Evolutionary conservation across 345 rosid species (phyloP).

Genomic region (Noccaea bulbosa): DNA sequence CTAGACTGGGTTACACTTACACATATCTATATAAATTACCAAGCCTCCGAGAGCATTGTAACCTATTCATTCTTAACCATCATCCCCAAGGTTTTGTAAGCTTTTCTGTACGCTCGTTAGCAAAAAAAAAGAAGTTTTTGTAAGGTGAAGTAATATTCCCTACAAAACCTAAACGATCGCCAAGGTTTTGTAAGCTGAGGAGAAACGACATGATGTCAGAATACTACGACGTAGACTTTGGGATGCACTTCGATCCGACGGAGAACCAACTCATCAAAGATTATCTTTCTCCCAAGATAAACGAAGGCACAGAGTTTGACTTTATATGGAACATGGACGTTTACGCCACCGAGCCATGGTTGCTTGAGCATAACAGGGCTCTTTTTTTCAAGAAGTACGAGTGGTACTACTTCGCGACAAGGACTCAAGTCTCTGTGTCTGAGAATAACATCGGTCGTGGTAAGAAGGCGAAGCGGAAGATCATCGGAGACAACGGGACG

Average conservation of each 20-base stretch:
- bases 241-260: neutral
- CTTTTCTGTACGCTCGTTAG: no score
- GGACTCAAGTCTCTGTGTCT: neutral
- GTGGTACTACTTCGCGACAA: conserved; percentile 6
- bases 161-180: no score
- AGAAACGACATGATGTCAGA: neutral
- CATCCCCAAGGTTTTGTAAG: no score
- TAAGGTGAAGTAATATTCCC: no score
- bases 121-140: no score
- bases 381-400: neutral
- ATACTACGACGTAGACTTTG: neutral
- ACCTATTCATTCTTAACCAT: no score
- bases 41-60: no score
- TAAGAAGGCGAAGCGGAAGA: neutral
- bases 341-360: conserved; percentile 22
- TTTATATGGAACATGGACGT: neutral
- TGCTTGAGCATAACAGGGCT: neutral
- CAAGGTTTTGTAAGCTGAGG: neutral
- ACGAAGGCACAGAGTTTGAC: neutral
- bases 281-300: neutral
- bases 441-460: neutral
- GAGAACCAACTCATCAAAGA: neutral
- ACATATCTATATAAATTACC: no score
- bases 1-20: no score
- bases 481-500: neutral